phyloP scores from a whole-genome alignment of 139 green algal genomes.

The Chloropicon primus region DNA sequence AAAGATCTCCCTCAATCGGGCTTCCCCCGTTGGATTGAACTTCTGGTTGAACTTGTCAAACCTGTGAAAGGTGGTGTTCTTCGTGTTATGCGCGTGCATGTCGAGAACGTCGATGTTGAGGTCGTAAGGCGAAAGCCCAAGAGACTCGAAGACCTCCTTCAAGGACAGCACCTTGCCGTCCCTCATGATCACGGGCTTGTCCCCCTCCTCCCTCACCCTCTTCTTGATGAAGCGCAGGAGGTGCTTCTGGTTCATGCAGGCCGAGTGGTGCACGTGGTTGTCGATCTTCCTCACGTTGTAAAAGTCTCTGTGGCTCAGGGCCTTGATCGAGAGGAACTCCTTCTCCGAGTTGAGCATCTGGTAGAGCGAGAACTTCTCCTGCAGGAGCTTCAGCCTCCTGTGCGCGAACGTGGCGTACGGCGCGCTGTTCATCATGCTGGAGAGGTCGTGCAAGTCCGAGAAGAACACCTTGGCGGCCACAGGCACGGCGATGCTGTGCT shows the following conservation, averaged over 20 bases:
- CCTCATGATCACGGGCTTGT: constrained; percentile 66
- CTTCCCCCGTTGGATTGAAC: constrained; percentile 99
- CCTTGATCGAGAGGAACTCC: constrained; percentile 94
- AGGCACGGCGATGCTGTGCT: not conserved
- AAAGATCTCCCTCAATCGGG: constrained; percentile 93
- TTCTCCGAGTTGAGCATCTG: constrained; percentile 97
- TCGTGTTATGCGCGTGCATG: constrained; percentile 87
- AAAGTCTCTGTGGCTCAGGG: constrained; percentile 93
- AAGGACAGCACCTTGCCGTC: constrained; percentile 92
- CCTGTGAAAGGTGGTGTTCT: constrained; percentile 92
- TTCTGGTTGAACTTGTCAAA: constrained; percentile 92
- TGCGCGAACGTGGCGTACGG: constrained; percentile 73
- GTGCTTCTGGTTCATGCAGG: constrained; percentile 99
- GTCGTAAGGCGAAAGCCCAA: constrained; percentile 67
- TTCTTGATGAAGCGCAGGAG: constrained; percentile 99
- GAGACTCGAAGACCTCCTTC: constrained; percentile 70
- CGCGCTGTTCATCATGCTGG: constrained; percentile 32
- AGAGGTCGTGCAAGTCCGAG: constrained; percentile 63
- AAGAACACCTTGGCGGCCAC: constrained; percentile 76
- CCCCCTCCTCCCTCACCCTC: constrained; percentile 94
- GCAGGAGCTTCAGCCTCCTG: constrained; percentile 88
- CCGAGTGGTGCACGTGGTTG: constrained; percentile 93
- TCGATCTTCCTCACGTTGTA: constrained; percentile 99
- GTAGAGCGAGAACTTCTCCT: constrained; percentile 96
- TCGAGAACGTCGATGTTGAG: constrained; percentile 97